Evolutionary conservation across 2,329 filamentous ascomycete species (phyloP).

Genomic region (Tolypocladium nubicola): DNA sequence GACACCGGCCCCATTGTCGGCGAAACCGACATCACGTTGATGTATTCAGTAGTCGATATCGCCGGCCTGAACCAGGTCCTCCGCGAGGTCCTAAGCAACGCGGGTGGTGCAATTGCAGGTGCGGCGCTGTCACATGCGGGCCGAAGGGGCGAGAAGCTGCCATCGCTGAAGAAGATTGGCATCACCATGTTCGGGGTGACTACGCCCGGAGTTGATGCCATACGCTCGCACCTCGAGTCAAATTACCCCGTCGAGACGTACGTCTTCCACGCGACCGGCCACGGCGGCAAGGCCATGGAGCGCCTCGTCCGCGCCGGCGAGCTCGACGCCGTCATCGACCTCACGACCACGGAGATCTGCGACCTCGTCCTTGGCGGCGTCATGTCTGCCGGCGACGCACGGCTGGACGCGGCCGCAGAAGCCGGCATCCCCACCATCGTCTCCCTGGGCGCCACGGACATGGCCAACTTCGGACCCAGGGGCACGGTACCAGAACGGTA

Average conservation of each 20-base stretch:
- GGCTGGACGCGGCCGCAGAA: slow-evolving; percentile 46
- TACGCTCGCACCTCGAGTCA: slow-evolving; percentile 38
- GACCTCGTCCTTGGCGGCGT: slow-evolving; percentile 54
- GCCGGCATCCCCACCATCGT: slow-evolving; percentile 44
- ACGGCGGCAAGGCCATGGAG: slow-evolving; percentile 61
- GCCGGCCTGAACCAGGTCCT: slow-evolving; percentile 54
- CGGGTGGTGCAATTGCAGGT: slow-evolving; percentile 48
- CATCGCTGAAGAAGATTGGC: slow-evolving; percentile 36
- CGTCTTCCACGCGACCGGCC: slow-evolving; percentile 60
- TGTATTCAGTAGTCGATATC: slow-evolving; percentile 63
- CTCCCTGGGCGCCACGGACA: slow-evolving; percentile 45
- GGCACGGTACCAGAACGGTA: slow-evolving; percentile 46
- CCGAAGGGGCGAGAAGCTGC: slow-evolving; percentile 1
- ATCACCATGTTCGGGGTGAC: slow-evolving; percentile 71
- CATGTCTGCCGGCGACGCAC: slow-evolving; percentile 45
- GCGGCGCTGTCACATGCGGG: slow-evolving; percentile 39
- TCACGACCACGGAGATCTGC: slow-evolving; percentile 62
- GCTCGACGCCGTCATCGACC: slow-evolving; percentile 57
- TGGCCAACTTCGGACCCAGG: slow-evolving; percentile 52
- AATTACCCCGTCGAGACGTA: slow-evolving; percentile 43
- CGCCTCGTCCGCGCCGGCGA: slow-evolving; percentile 43
- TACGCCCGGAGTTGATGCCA: slow-evolving; percentile 50
- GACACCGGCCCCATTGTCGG: slow-evolving; percentile 54
- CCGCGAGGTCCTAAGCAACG: slow-evolving; percentile 47
- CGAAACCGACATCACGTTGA: slow-evolving; percentile 58